Evolutionary conservation across 2,329 filamentous ascomycete genomes (phyloP).

Genomic region (Colletotrichum phormii): DNA sequence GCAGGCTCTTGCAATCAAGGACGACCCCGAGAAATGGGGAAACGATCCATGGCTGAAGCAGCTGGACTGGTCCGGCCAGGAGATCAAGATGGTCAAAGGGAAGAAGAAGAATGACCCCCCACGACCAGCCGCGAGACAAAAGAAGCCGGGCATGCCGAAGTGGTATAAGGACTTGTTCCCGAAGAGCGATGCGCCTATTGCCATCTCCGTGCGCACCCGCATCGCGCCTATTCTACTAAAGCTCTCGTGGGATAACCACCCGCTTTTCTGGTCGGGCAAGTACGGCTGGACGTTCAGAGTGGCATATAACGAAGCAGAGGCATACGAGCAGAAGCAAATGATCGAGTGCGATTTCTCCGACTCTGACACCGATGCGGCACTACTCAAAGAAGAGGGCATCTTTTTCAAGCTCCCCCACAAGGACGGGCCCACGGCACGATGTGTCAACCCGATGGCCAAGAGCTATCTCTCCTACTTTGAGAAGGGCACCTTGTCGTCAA

Average conservation of each 20-base stretch:
- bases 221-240: slow-evolving; percentile 87
- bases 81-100: slow-evolving; percentile 89
- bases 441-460: slow-evolving; percentile 90
- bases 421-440: slow-evolving; percentile 87
- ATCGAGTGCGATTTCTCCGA: slow-evolving; percentile 80
- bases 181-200: slow-evolving; percentile 76
- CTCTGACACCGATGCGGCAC: slow-evolving; percentile 69
- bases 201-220: slow-evolving; percentile 85
- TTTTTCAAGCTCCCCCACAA: slow-evolving; percentile 98
- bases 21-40: slow-evolving; percentile 74
- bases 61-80: slow-evolving; percentile 95
- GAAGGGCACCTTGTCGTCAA: slow-evolving; percentile 85
- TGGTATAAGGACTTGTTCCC: slow-evolving; percentile 96
- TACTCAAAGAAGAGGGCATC: slow-evolving; percentile 73
- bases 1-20: slow-evolving; percentile 80
- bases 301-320: slow-evolving; percentile 67
- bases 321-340: slow-evolving; percentile 79
- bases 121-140: slow-evolving; percentile 83
- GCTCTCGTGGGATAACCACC: slow-evolving; percentile 89
- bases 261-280: slow-evolving; percentile 91
- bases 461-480: slow-evolving; percentile 93
- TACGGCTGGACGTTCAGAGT: slow-evolving; percentile 95
- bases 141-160: slow-evolving; percentile 91
- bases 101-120: slow-evolving; percentile 88
- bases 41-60: slow-evolving; percentile 93